phyloP scores from a whole-genome alignment of 1,284 basidiomycete species.

The Fomitiporia mediterranea region DNA sequence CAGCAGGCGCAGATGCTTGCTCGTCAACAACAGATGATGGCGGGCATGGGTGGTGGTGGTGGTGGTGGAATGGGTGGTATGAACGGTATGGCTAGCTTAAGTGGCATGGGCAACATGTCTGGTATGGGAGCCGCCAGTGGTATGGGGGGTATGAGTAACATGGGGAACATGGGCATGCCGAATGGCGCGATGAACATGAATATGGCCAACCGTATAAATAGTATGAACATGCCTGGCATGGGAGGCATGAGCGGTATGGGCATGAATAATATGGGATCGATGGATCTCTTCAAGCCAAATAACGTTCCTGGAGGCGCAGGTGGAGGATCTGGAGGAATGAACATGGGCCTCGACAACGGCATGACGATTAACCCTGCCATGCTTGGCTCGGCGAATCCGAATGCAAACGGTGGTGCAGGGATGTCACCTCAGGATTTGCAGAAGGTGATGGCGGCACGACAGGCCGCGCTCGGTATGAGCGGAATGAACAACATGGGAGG shows the following conservation, averaged over 20 bases:
- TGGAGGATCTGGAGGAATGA: constrained; percentile 6
- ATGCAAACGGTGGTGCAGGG: background rate
- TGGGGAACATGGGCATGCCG: constrained; percentile 12
- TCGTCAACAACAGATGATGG: constrained; percentile 18
- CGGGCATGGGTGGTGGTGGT: background rate
- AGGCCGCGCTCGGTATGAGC: constrained; percentile 9
- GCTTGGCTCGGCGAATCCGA: constrained; percentile 12
- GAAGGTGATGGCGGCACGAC: constrained; percentile 19
- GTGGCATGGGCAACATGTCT: background rate
- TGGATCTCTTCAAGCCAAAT: background rate
- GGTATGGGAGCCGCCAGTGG: constrained; percentile 2
- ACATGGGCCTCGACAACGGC: background rate
- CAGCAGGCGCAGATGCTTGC: constrained; percentile 19
- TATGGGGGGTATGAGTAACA: constrained; percentile 1
- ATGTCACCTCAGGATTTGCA: constrained; percentile 21
- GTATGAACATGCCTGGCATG: constrained; percentile 9
- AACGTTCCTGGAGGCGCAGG: background rate
- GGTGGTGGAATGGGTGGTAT: constrained; percentile 3
- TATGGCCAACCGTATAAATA: background rate
- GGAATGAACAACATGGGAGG: constrained; percentile 13
- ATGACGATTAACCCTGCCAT: constrained; percentile 18
- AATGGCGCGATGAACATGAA: constrained; percentile 5
- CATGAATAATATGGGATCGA: constrained; percentile 10
- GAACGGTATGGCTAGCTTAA: background rate
- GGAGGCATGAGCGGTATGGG: background rate